A percentile compares a stretch with the other conserved stretches of the same genome.
phyloP scores from a whole-genome alignment of 495 filamentous ascomycete genomes.

The Talaromyces wortmannii region DNA sequence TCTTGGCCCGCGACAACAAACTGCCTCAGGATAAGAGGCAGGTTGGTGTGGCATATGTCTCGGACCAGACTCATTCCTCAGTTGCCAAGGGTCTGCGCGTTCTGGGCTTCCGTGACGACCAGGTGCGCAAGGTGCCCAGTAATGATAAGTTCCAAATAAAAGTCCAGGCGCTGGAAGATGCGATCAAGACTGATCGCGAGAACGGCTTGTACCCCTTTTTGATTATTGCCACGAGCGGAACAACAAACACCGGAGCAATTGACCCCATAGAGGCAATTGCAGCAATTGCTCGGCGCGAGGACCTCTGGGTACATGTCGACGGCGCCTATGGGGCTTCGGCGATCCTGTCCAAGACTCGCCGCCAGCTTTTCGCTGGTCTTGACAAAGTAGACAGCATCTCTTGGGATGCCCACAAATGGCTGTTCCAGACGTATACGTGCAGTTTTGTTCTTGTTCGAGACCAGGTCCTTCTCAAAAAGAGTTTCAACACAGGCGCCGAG shows the following conservation, averaged over 20 bases:
- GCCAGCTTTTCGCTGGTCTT: conserved; percentile 3
- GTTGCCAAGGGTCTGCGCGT: conserved; percentile 15
- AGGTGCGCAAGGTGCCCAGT: conserved; percentile 11
- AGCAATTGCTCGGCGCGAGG: conserved; percentile 1
- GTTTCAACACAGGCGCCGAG: conserved; percentile 9
- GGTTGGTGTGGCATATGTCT: conserved; percentile 14
- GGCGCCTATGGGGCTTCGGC: conserved; percentile 21
- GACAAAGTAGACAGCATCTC: conserved; percentile 15
- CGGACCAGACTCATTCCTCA: conserved; percentile 17
- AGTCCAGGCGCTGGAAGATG: not conserved
- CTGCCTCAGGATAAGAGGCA: not conserved
- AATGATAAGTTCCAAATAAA: conserved; percentile 11
- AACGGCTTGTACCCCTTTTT: conserved; percentile 12
- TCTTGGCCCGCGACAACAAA: conserved; percentile 15
- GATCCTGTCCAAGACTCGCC: conserved; percentile 8
- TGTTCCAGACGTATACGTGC: conserved; percentile 20
- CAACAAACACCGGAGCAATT: conserved; percentile 20
- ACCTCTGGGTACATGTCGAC: conserved; percentile 15
- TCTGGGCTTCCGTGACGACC: conserved; percentile 10
- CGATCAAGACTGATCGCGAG: conserved; percentile 9
- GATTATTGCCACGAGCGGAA: conserved; percentile 16
- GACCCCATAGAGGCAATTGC: conserved; percentile 13
- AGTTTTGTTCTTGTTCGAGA: conserved; percentile 12
- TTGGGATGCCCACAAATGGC: conserved; percentile 27
- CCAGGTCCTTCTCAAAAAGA: conserved; percentile 1